Percentiles rank a stretch among this genome's conserved stretches.
Evolutionary conservation across 768 basidiomycete species (phyloP).

Genomic region (Cystobasidium ongulense): DNA sequence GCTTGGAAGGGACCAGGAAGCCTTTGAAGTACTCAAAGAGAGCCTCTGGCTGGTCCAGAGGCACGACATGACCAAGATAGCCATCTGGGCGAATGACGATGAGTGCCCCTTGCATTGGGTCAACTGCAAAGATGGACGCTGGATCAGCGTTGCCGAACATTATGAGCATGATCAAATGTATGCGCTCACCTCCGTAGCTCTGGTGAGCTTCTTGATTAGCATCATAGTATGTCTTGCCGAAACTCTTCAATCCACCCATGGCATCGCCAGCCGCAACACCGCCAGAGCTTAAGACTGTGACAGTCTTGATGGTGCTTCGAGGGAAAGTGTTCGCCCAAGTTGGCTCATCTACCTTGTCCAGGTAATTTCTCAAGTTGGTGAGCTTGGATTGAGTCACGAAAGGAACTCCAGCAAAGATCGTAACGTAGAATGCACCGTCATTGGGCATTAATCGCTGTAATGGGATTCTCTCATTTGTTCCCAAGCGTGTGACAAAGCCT

Average conservation of each 20-base stretch:
- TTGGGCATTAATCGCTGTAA: conserved; percentile 34
- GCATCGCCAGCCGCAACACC: conserved; percentile 22
- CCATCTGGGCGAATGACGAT: conserved; percentile 38
- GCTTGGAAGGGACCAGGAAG: conserved; percentile 25
- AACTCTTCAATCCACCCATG: background rate
- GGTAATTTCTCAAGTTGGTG: conserved; percentile 16
- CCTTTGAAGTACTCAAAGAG: conserved; percentile 32
- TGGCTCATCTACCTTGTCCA: conserved; percentile 23
- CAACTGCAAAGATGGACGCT: conserved; percentile 17
- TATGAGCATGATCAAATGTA: background rate
- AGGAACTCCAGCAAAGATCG: conserved; percentile 35
- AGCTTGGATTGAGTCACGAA: conserved; percentile 12
- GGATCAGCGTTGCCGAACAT: background rate
- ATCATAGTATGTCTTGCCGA: conserved; percentile 33
- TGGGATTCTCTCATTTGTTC: conserved; percentile 22
- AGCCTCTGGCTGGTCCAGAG: conserved; percentile 28
- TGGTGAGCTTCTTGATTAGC: conserved; percentile 29
- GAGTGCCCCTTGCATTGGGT: conserved; percentile 29
- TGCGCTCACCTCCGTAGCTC: conserved; percentile 28
- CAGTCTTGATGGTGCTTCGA: background rate
- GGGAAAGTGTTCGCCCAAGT: conserved; percentile 8
- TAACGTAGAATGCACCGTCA: conserved; percentile 33
- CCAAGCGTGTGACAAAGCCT: conserved; percentile 27
- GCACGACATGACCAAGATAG: conserved; percentile 27
- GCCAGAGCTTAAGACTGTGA: conserved; percentile 10